Evolutionary conservation across 352 stramenopile genomes (phyloP).

Genomic region (Plasmopara viticola): DNA sequence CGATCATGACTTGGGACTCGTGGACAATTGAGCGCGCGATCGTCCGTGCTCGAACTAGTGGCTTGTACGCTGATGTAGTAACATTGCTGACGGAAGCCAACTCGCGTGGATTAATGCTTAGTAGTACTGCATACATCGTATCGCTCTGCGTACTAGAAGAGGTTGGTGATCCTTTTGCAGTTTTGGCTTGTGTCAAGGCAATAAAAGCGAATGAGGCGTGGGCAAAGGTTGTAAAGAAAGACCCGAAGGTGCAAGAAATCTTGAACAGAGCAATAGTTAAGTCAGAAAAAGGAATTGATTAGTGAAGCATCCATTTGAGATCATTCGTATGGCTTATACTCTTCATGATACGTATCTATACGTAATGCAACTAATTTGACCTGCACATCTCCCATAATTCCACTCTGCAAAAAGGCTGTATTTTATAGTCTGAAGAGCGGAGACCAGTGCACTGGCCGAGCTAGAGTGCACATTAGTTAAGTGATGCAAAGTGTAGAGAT

Average conservation of each 20-base stretch:
- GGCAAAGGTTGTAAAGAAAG: constrained; percentile 30
- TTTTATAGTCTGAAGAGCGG: background rate
- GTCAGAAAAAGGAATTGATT: background rate
- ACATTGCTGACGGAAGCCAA: constrained; percentile 41
- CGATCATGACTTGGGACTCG: constrained; percentile 39
- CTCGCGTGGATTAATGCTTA: constrained; percentile 25
- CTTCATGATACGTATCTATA: background rate
- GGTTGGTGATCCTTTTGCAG: constrained; percentile 16
- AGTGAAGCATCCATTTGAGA: too few species aligned
- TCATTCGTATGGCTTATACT: too few species aligned
- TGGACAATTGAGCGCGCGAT: constrained; percentile 52
- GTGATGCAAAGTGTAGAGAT: constrained; percentile 10
- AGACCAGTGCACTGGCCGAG: too few species aligned
- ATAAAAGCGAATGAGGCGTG: constrained; percentile 28
- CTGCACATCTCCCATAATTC: background rate
- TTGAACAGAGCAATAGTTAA: constrained; percentile 19
- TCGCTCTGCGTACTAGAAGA: constrained; percentile 38
- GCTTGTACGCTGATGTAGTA: constrained; percentile 36
- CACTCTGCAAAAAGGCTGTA: background rate
- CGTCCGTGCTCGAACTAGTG: constrained; percentile 41
- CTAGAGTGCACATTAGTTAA: too few species aligned
- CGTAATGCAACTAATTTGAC: background rate
- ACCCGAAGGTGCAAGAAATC: constrained; percentile 28
- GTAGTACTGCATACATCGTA: constrained; percentile 42
- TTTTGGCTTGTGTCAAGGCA: constrained; percentile 26